Evolutionary conservation across 495 filamentous ascomycete genomes (phyloP).

Genomic region (Rhizodiscina lignyota): DNA sequence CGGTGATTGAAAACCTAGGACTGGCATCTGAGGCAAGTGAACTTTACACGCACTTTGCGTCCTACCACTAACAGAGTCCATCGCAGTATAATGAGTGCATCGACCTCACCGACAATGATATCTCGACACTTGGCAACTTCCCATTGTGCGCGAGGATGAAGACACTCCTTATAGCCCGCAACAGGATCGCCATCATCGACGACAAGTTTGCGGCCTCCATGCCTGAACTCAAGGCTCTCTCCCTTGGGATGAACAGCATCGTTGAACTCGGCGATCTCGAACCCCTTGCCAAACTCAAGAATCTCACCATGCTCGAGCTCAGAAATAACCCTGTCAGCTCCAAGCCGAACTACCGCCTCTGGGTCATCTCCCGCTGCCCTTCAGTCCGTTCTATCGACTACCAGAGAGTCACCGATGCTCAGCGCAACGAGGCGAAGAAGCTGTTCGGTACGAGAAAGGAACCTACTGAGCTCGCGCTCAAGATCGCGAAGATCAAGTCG

Average conservation of each 20-base stretch:
- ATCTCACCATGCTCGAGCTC: slow-evolving; percentile 64
- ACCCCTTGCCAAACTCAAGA: slow-evolving; percentile 47
- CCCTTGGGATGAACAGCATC: slow-evolving; percentile 40
- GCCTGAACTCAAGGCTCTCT: slow-evolving; percentile 60
- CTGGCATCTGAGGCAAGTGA: slow-evolving; percentile 21
- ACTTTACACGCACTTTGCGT: slow-evolving; percentile 3
- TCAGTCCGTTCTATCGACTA: slow-evolving; percentile 85
- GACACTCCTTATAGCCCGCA: slow-evolving; percentile 78
- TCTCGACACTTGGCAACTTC: slow-evolving; percentile 77
- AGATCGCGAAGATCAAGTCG: slow-evolving; percentile 80
- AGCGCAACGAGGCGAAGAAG: slow-evolving; percentile 56
- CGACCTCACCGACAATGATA: slow-evolving; percentile 97
- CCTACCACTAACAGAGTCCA: not conserved
- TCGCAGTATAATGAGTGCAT: slow-evolving; percentile 71
- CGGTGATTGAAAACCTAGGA: slow-evolving; percentile 94
- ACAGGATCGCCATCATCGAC: slow-evolving; percentile 71
- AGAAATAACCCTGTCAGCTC: slow-evolving; percentile 77
- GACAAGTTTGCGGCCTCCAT: slow-evolving; percentile 50
- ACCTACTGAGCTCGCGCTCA: slow-evolving; percentile 66
- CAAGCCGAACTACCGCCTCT: slow-evolving; percentile 92
- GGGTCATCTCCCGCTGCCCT: slow-evolving; percentile 75
- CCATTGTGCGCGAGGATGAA: slow-evolving; percentile 77
- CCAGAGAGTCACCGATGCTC: slow-evolving; percentile 71
- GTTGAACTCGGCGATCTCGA: slow-evolving; percentile 60
- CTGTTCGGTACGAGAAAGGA: slow-evolving; percentile 65